Evolutionary conservation across 495 filamentous ascomycete species (phyloP), one percentile per base, ranked within the genome.

Genomic region (Pseudevernia furfuracea): DNA sequence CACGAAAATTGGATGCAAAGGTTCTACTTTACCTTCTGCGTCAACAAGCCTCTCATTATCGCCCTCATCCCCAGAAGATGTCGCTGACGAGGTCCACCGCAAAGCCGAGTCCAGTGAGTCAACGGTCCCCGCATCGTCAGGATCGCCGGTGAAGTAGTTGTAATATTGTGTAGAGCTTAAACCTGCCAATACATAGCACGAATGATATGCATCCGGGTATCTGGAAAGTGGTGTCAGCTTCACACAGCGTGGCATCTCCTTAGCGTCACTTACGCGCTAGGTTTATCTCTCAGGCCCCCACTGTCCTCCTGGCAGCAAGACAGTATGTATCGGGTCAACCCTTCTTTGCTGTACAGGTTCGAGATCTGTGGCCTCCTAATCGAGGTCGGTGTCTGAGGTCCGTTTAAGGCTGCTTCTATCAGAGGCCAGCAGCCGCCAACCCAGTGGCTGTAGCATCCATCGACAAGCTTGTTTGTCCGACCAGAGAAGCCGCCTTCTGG

Each of bases 371-470:
- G 68, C 43, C 60, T 46, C 15, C 28, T 11, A 15, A n/a, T 61
- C 36, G 41, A 56, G 11, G 12, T 58, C 11, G 67, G 66, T 41
- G 65, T 55, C 44, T 75, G 77, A 48, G 77, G 74, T 6, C 83
- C 85, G 62, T 81, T 76, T 44, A 92, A 75, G 57, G 85, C 87
- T n/a, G 90, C 92, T 72, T 96, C 88, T 63, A 97, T 75, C 65
- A 98, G 74, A 44, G 93, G 86, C 87, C 92, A 98, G 74, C 92
- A 97, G 37, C 87, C 89, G 9, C 95, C 94, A 14, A 96, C 89
- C 94, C 94, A 98, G 70, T 96, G 92, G 74, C 89, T 93, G 76
- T 98, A 97, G 74, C 94, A 98, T 58, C 93, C 94, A 75, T 98
- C 94, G 30, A 97, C 92, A 11, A 98, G 81, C 75, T 98, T 98